Percentiles rank a stretch among this genome's conserved stretches.
Evolutionary conservation across 164 flowering plant genomes (phyloP).

Genomic region (Berberis thunbergii): DNA sequence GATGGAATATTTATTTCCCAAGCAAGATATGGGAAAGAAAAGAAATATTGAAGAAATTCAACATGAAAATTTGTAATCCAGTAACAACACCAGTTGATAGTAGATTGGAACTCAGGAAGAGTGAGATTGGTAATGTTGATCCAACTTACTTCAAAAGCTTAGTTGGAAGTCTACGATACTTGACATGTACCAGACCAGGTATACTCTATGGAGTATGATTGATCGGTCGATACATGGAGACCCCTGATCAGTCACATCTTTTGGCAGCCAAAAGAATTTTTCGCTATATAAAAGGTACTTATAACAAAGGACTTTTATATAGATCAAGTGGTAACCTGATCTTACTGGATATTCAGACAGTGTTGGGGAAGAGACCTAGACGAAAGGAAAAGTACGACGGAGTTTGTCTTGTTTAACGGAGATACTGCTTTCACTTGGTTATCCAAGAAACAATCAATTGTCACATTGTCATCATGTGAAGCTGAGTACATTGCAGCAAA

Average conservation of each 20-base stretch:
- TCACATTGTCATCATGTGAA: neutral
- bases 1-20: conserved; percentile 2
- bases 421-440: neutral
- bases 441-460: conserved; percentile 3
- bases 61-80: neutral
- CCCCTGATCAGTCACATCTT: neutral
- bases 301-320: neutral
- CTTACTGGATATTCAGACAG: neutral
- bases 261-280: neutral
- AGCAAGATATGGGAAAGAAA: neutral
- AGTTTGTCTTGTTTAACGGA: neutral
- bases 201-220: conserved; percentile 1
- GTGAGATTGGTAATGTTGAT: neutral
- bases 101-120: neutral
- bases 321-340: neutral
- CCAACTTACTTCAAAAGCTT: neutral
- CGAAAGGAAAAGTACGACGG: neutral
- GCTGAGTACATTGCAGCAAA: neutral
- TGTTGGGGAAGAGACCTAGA: neutral
- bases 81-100: neutral
- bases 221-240: conserved; percentile 1
- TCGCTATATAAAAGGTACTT: conserved; percentile 2
- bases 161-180: conserved; percentile 7
- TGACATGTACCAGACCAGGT: conserved; percentile 4
- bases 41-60: neutral